phyloP scores from a whole-genome alignment of 805 yeast species.

The Yamadazyma takamatsuzukensis region DNA sequence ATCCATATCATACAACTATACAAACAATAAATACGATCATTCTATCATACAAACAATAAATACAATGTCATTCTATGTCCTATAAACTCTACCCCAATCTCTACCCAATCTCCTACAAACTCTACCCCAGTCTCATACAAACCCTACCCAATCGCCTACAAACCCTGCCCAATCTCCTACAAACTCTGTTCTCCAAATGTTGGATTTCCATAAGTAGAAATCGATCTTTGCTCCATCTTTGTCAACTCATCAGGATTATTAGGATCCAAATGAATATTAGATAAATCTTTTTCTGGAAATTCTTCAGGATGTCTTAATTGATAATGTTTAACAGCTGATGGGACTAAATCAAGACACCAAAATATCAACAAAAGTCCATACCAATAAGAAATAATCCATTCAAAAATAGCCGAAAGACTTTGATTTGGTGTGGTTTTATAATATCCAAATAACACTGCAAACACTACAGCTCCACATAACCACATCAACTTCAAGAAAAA shows the following conservation, averaged over 20 bases:
- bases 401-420: slow-evolving; percentile 61
- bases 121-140: too few relatives aligned
- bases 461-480: slow-evolving; percentile 59
- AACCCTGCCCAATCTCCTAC: slow-evolving; percentile 1
- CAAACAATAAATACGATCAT: too few relatives aligned
- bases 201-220: slow-evolving; percentile 17
- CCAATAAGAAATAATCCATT: slow-evolving; percentile 87
- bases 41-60: too few relatives aligned
- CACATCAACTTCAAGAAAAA: slow-evolving; percentile 57
- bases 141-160: too few relatives aligned
- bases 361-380: slow-evolving; percentile 67
- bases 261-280: slow-evolving; percentile 14
- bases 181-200: slow-evolving; percentile 12
- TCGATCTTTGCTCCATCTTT: slow-evolving; percentile 14
- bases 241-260: slow-evolving; percentile 16
- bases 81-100: too few relatives aligned
- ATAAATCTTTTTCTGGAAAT: slow-evolving; percentile 13
- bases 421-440: slow-evolving; percentile 28
- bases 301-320: slow-evolving; percentile 26
- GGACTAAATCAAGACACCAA: slow-evolving; percentile 66
- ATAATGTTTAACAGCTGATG: slow-evolving; percentile 47
- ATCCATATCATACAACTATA: too few relatives aligned
- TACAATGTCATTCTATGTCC: too few relatives aligned
- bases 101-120: too few relatives aligned
- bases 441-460: slow-evolving; percentile 69